A percentile compares a stretch with the other conserved stretches of the same genome.
Evolutionary conservation across 345 rosid species (phyloP).

Genomic region (Gossypium thurberi): DNA sequence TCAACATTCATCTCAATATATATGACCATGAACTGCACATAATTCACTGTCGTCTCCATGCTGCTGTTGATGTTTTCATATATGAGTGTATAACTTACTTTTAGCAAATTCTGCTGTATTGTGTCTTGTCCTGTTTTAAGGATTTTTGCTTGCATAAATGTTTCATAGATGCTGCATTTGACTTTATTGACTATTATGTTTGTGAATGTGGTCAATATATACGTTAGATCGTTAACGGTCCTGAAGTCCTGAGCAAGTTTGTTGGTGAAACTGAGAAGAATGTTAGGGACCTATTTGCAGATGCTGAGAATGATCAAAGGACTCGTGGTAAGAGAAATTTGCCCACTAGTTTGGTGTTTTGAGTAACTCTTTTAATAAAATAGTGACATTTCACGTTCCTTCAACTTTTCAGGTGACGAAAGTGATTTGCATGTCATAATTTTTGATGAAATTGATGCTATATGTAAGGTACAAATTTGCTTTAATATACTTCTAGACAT

Average conservation of each 20-base stretch:
- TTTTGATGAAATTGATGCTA: constrained; percentile 99
- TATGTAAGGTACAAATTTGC: constrained; percentile 74
- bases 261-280: constrained; percentile 99
- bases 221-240: constrained; percentile 83
- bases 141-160: neutral
- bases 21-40: neutral
- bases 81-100: neutral
- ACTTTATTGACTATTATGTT: neutral
- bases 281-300: constrained; percentile 90
- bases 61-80: neutral
- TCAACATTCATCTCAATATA: neutral
- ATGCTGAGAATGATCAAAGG: constrained; percentile 96
- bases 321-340: constrained; percentile 45
- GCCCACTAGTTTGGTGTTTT: constrained; percentile 11
- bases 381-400: constrained; percentile 12
- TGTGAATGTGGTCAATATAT: constrained; percentile 1
- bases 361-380: constrained; percentile 7
- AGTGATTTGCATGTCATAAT: constrained; percentile 96
- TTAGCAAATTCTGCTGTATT: neutral
- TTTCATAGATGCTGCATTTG: constrained; percentile 2
- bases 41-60: neutral
- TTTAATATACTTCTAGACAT: neutral
- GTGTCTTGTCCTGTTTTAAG: neutral
- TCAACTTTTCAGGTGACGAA: constrained; percentile 66
- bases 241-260: constrained; percentile 95